These are phyloP conservation scores for Penicillium sp. DNA, from an alignment of 2,329 filamentous ascomycete genomes.

Conservation along the genomic window DNA sequence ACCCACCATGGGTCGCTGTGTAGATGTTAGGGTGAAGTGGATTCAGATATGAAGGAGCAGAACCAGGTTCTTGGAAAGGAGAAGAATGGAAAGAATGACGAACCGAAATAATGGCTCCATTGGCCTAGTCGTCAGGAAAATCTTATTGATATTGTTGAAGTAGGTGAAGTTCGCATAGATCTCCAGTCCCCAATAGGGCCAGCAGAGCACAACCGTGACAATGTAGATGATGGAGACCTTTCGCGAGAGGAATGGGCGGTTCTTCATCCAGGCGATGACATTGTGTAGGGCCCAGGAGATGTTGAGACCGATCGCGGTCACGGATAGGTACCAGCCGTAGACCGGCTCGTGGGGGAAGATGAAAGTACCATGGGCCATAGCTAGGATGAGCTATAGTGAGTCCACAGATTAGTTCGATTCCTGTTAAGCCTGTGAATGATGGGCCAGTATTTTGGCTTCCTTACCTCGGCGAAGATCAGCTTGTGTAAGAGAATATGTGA, in stretches of 20 bases:
- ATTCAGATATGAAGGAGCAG: neutral
- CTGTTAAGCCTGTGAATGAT: neutral
- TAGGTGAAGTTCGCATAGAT: constrained; percentile 65
- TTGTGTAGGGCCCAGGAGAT: constrained; percentile 65
- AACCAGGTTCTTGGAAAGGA: neutral
- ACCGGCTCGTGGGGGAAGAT: constrained; percentile 55
- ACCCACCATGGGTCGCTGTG: constrained; percentile 65
- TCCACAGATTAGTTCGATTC: neutral
- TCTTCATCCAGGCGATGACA: constrained; percentile 66
- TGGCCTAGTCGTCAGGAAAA: constrained; percentile 56
- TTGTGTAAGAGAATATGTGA: constrained; percentile 49
- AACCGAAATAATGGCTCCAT: constrained; percentile 60
- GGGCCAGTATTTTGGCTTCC: neutral
- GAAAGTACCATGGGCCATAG: constrained; percentile 57
- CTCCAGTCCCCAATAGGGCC: constrained; percentile 64
- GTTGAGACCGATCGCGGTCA: constrained; percentile 59
- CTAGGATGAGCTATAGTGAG: constrained; percentile 49
- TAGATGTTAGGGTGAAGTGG: neutral
- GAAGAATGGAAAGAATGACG: neutral
- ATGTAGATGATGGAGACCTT: constrained; percentile 56
- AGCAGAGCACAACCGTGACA: constrained; percentile 55
- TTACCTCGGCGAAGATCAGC: constrained; percentile 49
- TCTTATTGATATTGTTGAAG: constrained; percentile 54
- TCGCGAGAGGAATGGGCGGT: constrained; percentile 56
- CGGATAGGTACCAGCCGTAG: constrained; percentile 63